Evolutionary conservation across 2,329 filamentous ascomycete genomes (phyloP).

Genomic region (Diaporthe ilicicola): DNA sequence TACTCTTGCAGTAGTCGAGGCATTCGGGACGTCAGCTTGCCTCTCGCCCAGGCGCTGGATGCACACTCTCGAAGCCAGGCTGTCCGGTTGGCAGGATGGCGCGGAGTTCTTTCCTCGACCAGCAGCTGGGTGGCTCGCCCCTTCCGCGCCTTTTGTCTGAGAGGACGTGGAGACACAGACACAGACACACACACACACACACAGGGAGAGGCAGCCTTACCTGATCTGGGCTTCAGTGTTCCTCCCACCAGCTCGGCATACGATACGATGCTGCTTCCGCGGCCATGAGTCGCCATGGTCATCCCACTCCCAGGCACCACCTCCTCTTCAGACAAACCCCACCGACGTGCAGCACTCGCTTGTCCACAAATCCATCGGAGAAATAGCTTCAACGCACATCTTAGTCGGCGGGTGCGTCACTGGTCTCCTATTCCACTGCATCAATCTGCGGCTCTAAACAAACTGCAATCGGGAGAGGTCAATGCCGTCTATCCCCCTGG

Average conservation of each 20-base stretch:
- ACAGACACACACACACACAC: background rate
- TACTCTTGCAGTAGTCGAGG: background rate
- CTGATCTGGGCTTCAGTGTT: too few relatives aligned
- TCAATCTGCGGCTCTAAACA: background rate
- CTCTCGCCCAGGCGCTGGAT: background rate
- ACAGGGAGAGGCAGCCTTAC: background rate
- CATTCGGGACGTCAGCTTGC: background rate
- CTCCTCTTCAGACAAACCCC: background rate
- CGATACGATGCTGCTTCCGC: background rate
- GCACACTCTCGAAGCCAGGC: background rate
- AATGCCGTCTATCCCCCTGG: background rate
- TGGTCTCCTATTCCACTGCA: background rate
- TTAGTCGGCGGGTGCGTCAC: background rate
- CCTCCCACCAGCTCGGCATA: background rate
- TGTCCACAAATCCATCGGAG: background rate
- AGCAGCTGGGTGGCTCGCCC: background rate
- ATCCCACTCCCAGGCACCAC: background rate
- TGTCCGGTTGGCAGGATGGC: constrained; percentile 1
- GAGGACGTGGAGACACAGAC: background rate
- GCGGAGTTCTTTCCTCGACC: background rate
- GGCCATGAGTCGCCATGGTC: background rate
- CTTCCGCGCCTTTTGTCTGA: background rate
- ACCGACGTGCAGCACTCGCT: background rate
- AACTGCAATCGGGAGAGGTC: background rate
- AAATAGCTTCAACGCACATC: background rate